Percentiles rank a stretch among this genome's conserved stretches.
These are phyloP conservation scores for Salvia rosmarinus DNA, from an alignment of 257 asterid genomes.

Conservation along the genomic window DNA sequence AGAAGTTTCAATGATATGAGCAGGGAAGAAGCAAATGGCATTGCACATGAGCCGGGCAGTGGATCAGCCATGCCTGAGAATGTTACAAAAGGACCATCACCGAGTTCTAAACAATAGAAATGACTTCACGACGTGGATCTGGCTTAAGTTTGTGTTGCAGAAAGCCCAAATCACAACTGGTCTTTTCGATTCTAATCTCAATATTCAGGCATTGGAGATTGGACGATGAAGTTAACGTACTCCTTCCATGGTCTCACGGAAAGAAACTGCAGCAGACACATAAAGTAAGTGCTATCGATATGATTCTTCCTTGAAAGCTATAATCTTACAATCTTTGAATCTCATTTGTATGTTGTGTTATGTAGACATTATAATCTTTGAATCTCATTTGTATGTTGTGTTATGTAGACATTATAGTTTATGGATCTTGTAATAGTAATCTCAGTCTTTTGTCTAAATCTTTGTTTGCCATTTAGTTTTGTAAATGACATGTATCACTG, in stretches of 20 bases:
- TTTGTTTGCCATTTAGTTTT: constrained; percentile 15
- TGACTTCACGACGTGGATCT: constrained; percentile 3
- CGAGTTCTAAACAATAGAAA: constrained; percentile 36
- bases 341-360: constrained; percentile 15
- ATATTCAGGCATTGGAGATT: neutral
- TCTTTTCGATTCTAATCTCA: neutral
- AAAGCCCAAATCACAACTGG: neutral
- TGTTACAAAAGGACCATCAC: constrained; percentile 20
- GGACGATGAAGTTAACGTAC: neutral
- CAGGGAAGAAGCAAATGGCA: constrained; percentile 51
- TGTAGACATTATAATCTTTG: constrained; percentile 15
- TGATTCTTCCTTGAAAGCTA: constrained; percentile 5
- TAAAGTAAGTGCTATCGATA: constrained; percentile 1
- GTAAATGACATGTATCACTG: constrained; percentile 18
- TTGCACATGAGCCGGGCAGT: constrained; percentile 38
- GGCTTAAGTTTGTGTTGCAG: neutral
- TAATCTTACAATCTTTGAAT: neutral
- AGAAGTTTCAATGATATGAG: constrained; percentile 56
- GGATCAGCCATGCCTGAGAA: constrained; percentile 34
- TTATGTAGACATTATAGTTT: constrained; percentile 12
- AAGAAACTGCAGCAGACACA: neutral
- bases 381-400: constrained; percentile 18
- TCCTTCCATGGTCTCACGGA: neutral
- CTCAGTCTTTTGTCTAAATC: neutral
- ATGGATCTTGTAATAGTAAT: constrained; percentile 26